Conservation (phyloP, 306 rosid genomes). For the Cercis canadensis region DNA sequence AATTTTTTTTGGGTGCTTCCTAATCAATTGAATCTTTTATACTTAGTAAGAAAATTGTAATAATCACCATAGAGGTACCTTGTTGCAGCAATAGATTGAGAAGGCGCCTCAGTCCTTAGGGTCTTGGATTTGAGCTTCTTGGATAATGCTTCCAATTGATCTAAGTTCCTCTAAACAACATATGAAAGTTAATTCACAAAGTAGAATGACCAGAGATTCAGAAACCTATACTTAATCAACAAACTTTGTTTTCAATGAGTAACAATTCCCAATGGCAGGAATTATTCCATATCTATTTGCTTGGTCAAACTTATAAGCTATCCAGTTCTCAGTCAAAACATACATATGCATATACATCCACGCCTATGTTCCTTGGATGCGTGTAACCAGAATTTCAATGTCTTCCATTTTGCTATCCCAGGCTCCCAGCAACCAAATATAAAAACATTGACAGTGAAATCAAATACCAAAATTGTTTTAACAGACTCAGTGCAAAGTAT, state of each 20-base stretch:
- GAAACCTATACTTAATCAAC: constrained; percentile 13
- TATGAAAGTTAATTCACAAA: constrained; percentile 30
- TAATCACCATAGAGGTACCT: constrained; percentile 56
- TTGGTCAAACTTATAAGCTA: constrained; percentile 19
- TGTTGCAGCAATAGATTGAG: constrained; percentile 93
- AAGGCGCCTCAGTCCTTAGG: constrained; percentile 82
- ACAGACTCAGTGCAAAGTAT: neutral
- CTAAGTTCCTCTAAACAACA: constrained; percentile 82
- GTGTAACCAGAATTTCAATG: neutral
- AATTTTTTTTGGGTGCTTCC: neutral
- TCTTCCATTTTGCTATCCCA: neutral
- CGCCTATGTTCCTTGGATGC: neutral
- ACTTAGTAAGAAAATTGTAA: neutral
- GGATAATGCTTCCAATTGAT: constrained; percentile 92
- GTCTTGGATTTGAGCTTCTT: constrained; percentile 98
- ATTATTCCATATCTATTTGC: constrained; percentile 18
- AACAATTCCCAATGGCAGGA: constrained; percentile 18
- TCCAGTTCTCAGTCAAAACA: constrained; percentile 19
- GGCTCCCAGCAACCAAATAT: neutral
- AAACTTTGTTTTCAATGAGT: neutral
- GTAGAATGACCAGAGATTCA: neutral
- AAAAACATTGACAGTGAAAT: neutral
- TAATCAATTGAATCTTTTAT: constrained; percentile 8
- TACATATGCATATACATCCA: neutral
- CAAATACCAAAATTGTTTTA: neutral